Percentiles rank a stretch among this genome's conserved stretches.
These are phyloP conservation scores for Aspergillus vadensis DNA, from an alignment of 2,329 filamentous ascomycete genomes.

Conservation along the genomic window DNA sequence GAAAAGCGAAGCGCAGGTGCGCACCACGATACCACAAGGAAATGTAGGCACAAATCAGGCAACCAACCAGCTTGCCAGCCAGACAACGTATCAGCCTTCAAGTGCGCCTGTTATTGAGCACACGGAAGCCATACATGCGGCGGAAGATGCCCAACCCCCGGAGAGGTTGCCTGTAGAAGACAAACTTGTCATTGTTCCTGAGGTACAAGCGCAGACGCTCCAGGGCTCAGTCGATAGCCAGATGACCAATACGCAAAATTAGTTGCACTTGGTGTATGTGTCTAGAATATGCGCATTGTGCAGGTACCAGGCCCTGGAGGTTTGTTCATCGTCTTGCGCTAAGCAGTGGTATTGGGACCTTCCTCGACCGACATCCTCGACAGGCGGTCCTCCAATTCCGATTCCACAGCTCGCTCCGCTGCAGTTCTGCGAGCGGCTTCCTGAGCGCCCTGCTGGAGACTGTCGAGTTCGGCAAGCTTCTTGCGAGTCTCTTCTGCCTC, in stretches of 20 bases:
- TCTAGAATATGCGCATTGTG: not conserved
- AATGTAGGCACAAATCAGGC: constrained; percentile 6
- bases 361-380: constrained; percentile 47
- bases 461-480: constrained; percentile 53
- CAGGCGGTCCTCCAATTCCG: constrained; percentile 40
- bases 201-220: constrained; percentile 4
- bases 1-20: constrained; percentile 43
- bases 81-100: constrained; percentile 1
- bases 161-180: constrained; percentile 6
- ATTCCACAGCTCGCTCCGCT: constrained; percentile 31
- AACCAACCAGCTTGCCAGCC: not conserved
- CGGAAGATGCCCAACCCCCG: constrained; percentile 4
- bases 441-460: constrained; percentile 44
- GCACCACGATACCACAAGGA: constrained; percentile 30
- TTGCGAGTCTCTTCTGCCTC: constrained; percentile 52
- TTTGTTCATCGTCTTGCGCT: constrained; percentile 15
- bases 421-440: constrained; percentile 39
- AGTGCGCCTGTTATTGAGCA: constrained; percentile 4
- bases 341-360: constrained; percentile 24
- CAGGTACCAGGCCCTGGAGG: not conserved
- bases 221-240: constrained; percentile 14
- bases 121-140: not conserved
- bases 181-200: constrained; percentile 6
- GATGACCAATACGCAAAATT: constrained; percentile 4
- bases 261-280: not conserved